phyloP scores from a whole-genome alignment of 495 filamentous ascomycete species.

The Neurospora sp. region DNA sequence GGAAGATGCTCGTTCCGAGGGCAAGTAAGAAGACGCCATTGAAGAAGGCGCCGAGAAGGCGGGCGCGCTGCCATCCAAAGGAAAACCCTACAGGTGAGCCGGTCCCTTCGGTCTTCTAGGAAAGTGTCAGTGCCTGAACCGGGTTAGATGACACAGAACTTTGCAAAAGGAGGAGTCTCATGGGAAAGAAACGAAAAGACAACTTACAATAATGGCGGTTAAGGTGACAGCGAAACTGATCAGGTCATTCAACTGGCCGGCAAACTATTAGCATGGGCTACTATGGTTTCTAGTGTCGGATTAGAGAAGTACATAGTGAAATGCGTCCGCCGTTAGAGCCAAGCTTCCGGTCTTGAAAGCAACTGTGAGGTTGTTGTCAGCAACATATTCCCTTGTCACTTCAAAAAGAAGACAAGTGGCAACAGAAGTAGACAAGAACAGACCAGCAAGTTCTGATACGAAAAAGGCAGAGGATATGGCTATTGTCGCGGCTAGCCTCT shows the following conservation, averaged over 20 bases:
- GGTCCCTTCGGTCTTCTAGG: constrained; percentile 32
- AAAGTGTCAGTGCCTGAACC: background rate
- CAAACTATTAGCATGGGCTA: background rate
- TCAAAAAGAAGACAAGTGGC: background rate
- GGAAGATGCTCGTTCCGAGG: constrained; percentile 80
- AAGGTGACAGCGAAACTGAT: constrained; percentile 76
- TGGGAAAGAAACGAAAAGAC: background rate
- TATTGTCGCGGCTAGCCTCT: constrained; percentile 67
- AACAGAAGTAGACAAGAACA: constrained; percentile 3
- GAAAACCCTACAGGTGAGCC: constrained; percentile 31
- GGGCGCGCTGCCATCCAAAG: constrained; percentile 79
- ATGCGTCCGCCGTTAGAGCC: constrained; percentile 86
- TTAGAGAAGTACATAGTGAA: constrained; percentile 67
- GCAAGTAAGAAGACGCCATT: constrained; percentile 95
- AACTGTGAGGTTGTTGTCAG: constrained; percentile 25
- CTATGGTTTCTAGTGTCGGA: background rate
- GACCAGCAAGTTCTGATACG: constrained; percentile 63
- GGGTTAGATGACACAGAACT: background rate
- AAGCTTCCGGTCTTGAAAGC: constrained; percentile 82
- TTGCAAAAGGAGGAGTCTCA: constrained; percentile 3
- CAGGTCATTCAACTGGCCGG: constrained; percentile 72
- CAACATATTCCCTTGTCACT: background rate
- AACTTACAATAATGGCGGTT: constrained; percentile 63
- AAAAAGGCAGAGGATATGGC: constrained; percentile 78
- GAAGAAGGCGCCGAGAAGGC: constrained; percentile 84